Evolutionary conservation across 495 filamentous ascomycete species (phyloP), one percentile per base, ranked within the genome.

Genomic region (Tuber borchii): DNA sequence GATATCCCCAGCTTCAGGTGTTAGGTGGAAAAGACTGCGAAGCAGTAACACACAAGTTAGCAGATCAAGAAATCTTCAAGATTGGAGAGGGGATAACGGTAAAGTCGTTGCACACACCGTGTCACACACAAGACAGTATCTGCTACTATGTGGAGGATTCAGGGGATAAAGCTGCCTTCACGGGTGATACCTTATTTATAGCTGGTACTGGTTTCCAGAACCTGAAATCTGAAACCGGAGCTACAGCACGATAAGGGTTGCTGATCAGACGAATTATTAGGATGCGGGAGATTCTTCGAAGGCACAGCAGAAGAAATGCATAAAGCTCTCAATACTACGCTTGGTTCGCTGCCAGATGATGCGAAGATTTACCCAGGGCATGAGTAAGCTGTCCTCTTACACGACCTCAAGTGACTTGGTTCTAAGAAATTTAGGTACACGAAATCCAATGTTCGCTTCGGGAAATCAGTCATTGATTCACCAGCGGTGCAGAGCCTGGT

Each of bases 261-360:
- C 56, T 65, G 26, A 70, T 26, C 26, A 34, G 37, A 14, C 20
- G 68, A 26, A 69, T 37, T 61, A 42, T 1, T 75, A 95, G 93
- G 94, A 39, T 99, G 95, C 83, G 95, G 95, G n/a, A 90, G 91
- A 68, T 99, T 99, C 87, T 99, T 98, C 81, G 95, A 99, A 85
- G 95, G 95, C 16, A 94, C 88, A 56, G 90, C 93, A 2, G 87
- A 87, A 74, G 92, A 99, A 87, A 97, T 99, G 96, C 88, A 98
- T 86, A 91, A 88, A 74, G 95, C 95, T 1, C 83, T 99, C 79
- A 98, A 99, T 82, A 88, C 92, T 84, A 93, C 90, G 1, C 87
- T 99, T 56, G 93, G 89, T 39, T 83, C 88, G 39, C 83, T 99
- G 61, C 95, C 95, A 2, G 91, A 97, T 81, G 94, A 98, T 82